These are phyloP conservation scores for Vicia faba DNA, from an alignment of 306 rosid species.

Conservation along the genomic window DNA sequence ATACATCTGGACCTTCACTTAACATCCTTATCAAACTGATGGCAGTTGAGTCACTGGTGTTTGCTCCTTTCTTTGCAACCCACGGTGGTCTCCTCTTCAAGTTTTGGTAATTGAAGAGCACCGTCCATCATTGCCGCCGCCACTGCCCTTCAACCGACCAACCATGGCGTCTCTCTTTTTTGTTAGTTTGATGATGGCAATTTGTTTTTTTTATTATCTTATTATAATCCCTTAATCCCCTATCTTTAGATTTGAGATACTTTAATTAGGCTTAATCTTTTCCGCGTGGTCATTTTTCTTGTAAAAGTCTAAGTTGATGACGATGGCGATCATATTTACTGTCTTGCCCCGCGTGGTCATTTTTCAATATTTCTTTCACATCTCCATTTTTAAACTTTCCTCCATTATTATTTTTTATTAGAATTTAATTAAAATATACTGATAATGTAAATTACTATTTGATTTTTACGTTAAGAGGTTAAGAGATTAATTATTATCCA, in stretches of 20 bases:
- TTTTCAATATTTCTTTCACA: constrained; percentile 20
- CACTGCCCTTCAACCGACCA: background rate
- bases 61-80: constrained; percentile 93
- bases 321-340: constrained; percentile 40
- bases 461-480: too few species aligned
- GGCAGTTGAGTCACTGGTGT: constrained; percentile 95
- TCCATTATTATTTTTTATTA: background rate
- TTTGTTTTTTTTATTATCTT: constrained; percentile 18
- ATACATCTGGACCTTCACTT: constrained; percentile 95
- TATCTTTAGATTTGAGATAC: constrained; percentile 38
- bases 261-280: constrained; percentile 42
- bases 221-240: background rate
- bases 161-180: constrained; percentile 12
- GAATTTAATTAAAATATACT: too few species aligned
- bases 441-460: too few species aligned
- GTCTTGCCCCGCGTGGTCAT: constrained; percentile 11
- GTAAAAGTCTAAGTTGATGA: constrained; percentile 42
- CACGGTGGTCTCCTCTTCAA: constrained; percentile 93
- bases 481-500: too few species aligned
- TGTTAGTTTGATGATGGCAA: constrained; percentile 28
- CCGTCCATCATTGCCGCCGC: constrained; percentile 12
- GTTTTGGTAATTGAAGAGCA: constrained; percentile 41
- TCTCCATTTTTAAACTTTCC: background rate
- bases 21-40: constrained; percentile 97
- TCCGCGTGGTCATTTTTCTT: constrained; percentile 34